These are phyloP conservation scores for Penicillium lagena DNA, from an alignment of 495 filamentous ascomycete species.

Conservation along the genomic window DNA sequence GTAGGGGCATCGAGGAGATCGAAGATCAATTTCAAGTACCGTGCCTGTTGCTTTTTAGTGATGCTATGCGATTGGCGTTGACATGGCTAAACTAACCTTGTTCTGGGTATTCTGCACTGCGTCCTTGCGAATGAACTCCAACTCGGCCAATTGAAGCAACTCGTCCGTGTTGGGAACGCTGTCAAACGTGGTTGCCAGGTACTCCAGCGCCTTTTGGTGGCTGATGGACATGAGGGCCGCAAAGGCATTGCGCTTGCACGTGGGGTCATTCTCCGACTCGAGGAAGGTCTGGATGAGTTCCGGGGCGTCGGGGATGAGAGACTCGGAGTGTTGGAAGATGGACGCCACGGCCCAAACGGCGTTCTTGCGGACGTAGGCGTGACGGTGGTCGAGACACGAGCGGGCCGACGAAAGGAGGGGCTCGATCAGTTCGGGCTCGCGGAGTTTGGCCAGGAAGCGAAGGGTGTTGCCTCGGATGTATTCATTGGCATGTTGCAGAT, in stretches of 20 bases:
- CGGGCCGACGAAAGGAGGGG: conserved; percentile 88
- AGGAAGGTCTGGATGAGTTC: conserved; percentile 89
- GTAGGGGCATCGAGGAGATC: conserved; percentile 90
- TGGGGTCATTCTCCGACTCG: conserved; percentile 84
- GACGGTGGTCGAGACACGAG: conserved; percentile 87
- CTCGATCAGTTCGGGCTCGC: conserved; percentile 93
- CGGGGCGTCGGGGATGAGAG: conserved; percentile 90
- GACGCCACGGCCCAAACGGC: conserved; percentile 92
- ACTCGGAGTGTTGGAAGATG: conserved; percentile 86
- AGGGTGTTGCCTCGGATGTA: conserved; percentile 96
- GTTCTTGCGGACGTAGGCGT: conserved; percentile 97
- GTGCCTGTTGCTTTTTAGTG: conserved; percentile 51
- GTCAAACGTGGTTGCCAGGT: conserved; percentile 86
- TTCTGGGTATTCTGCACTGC: conserved; percentile 90
- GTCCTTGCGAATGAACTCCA: conserved; percentile 97
- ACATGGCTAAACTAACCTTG: conserved; percentile 52
- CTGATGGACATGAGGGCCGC: conserved; percentile 84
- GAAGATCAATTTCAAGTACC: conserved; percentile 91
- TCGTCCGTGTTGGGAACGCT: conserved; percentile 92
- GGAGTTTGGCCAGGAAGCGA: conserved; percentile 92
- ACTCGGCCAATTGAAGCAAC: conserved; percentile 82
- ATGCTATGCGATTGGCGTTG: background rate
- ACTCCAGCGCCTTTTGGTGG: conserved; percentile 88
- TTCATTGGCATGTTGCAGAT: conserved; percentile 96
- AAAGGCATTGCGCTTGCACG: conserved; percentile 98